Percentiles rank a stretch among this genome's conserved stretches.
These are phyloP conservation scores for Avena sativa DNA, from an alignment of 176 grass and related monocot species.

Conservation along the genomic window DNA sequence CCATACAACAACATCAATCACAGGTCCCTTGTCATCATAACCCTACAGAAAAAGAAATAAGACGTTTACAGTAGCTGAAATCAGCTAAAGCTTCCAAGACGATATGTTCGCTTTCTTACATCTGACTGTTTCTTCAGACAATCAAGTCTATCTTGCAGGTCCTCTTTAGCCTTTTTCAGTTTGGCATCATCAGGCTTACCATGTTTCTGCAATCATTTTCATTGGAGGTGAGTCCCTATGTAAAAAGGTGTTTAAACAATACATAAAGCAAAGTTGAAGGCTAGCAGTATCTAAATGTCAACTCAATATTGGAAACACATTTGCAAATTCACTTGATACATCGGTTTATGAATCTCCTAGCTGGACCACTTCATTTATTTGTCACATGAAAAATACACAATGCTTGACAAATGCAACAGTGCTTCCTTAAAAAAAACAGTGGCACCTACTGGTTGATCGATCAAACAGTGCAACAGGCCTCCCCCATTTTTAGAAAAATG, in stretches of 20 bases:
- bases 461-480: too few species aligned
- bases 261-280: neutral
- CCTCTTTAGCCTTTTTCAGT: slow-evolving; percentile 76
- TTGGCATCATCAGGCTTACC: slow-evolving; percentile 67
- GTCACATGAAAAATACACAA: slow-evolving; percentile 1
- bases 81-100: neutral
- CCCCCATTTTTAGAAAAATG: too few species aligned
- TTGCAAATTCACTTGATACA: slow-evolving; percentile 10
- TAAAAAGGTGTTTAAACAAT: neutral
- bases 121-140: slow-evolving; percentile 88
- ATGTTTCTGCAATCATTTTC: slow-evolving; percentile 69
- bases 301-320: slow-evolving; percentile 15
- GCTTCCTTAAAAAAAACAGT: too few species aligned
- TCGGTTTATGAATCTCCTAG: slow-evolving; percentile 3
- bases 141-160: slow-evolving; percentile 87
- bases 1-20: slow-evolving; percentile 94
- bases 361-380: slow-evolving; percentile 7
- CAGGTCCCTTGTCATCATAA: slow-evolving; percentile 91
- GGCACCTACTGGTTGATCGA: too few species aligned
- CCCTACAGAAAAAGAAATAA: slow-evolving; percentile 58
- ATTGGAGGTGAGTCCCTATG: slow-evolving; percentile 31
- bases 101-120: slow-evolving; percentile 59
- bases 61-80: slow-evolving; percentile 29
- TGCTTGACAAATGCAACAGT: slow-evolving; percentile 17
- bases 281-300: neutral